phyloP scores from a whole-genome alignment of 1,139 yeast species.

The Sugiyamaella xylanicola region DNA sequence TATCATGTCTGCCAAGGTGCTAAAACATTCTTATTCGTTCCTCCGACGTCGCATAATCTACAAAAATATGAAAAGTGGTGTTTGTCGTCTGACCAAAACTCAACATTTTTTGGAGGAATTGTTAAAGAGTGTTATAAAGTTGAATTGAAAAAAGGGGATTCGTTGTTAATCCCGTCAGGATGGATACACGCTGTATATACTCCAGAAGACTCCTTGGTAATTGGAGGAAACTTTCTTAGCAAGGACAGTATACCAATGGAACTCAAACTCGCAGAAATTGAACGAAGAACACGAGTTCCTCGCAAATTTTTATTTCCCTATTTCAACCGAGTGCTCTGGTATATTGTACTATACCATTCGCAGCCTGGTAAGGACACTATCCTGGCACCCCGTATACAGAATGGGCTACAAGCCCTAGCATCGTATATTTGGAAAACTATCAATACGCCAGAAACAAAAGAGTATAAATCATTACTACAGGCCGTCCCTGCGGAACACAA shows the following conservation, averaged over 20 bases:
- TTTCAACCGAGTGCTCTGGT: slow-evolving; percentile 72
- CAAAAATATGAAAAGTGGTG: slow-evolving; percentile 73
- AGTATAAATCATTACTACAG: slow-evolving; percentile 2
- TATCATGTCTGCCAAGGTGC: slow-evolving; percentile 76
- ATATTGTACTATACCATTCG: slow-evolving; percentile 42
- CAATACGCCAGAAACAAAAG: slow-evolving; percentile 10
- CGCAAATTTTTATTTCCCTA: slow-evolving; percentile 75
- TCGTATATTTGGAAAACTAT: not conserved
- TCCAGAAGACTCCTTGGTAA: slow-evolving; percentile 74
- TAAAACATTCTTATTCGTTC: slow-evolving; percentile 74
- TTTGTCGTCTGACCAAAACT: slow-evolving; percentile 60
- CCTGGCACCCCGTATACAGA: not conserved
- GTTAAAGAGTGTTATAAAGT: slow-evolving; percentile 57
- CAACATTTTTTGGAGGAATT: slow-evolving; percentile 67
- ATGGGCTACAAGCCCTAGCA: slow-evolving; percentile 1
- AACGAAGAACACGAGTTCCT: slow-evolving; percentile 70
- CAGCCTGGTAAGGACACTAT: not conserved
- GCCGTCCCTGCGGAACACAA: slow-evolving; percentile 12
- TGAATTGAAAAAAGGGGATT: slow-evolving; percentile 67
- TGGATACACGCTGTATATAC: slow-evolving; percentile 94
- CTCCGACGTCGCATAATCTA: slow-evolving; percentile 70
- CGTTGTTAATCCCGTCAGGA: slow-evolving; percentile 83
- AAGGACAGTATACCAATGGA: slow-evolving; percentile 64
- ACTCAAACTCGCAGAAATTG: slow-evolving; percentile 61
- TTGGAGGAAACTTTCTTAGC: slow-evolving; percentile 87